These are phyloP conservation scores for Jaapia argillacea DNA, from an alignment of 768 basidiomycete species.

Conservation along the genomic window DNA sequence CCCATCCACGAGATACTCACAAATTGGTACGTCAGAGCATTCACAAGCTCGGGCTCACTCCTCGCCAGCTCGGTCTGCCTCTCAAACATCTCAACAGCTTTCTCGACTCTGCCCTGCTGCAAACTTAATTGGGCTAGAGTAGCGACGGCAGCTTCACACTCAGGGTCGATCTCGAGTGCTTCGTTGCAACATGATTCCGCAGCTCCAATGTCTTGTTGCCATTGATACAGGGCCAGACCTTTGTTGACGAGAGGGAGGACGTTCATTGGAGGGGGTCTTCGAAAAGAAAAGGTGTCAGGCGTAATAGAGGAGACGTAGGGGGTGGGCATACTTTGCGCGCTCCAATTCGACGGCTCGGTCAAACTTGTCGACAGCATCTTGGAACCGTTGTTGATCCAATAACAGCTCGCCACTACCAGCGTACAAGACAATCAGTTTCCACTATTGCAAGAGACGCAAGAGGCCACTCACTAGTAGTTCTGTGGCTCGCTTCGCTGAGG, in stretches of 20 bases:
- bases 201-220: constrained; percentile 79
- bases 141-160: constrained; percentile 94
- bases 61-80: constrained; percentile 78
- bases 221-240: constrained; percentile 92
- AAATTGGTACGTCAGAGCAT: constrained; percentile 69
- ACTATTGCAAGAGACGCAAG: background rate
- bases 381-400: constrained; percentile 82
- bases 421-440: constrained; percentile 2
- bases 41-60: constrained; percentile 81
- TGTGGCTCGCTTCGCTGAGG: constrained; percentile 80
- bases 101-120: constrained; percentile 83
- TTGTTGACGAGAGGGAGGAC: constrained; percentile 96
- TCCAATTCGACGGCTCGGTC: constrained; percentile 88
- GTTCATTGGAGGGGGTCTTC: constrained; percentile 50
- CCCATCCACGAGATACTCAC: no score
- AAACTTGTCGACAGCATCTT: constrained; percentile 87
- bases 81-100: constrained; percentile 81
- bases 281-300: background rate
- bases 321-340: constrained; percentile 55
- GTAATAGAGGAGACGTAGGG: background rate
- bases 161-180: constrained; percentile 80
- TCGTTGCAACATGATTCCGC: constrained; percentile 84
- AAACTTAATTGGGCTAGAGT: constrained; percentile 89
- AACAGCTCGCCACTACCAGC: constrained; percentile 83
- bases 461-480: constrained; percentile 81